Evolutionary conservation across 768 basidiomycete genomes (phyloP).

Genomic region (Solioccasus polychromus): DNA sequence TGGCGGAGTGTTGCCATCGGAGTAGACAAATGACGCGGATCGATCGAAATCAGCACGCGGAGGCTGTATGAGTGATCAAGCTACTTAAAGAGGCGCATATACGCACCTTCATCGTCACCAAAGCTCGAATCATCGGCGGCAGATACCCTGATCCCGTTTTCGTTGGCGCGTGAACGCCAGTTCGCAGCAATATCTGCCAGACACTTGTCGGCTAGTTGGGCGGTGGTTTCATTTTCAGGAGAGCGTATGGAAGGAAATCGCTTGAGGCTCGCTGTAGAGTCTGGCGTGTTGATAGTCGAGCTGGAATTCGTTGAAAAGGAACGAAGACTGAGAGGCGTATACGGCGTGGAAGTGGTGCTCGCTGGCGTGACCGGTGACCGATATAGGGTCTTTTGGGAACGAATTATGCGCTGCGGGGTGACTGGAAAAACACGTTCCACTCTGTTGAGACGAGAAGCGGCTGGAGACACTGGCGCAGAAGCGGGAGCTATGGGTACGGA

Average conservation of each 20-base stretch:
- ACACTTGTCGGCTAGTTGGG: slow-evolving; percentile 40
- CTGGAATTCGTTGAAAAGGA: slow-evolving; percentile 56
- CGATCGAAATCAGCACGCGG: slow-evolving; percentile 8
- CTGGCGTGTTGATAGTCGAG: slow-evolving; percentile 57
- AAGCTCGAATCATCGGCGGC: slow-evolving; percentile 37
- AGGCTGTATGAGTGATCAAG: slow-evolving; percentile 16
- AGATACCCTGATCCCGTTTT: slow-evolving; percentile 69
- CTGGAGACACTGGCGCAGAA: slow-evolving; percentile 45
- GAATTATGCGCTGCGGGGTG: slow-evolving; percentile 63
- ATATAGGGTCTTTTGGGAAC: slow-evolving; percentile 41
- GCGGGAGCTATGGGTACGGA: slow-evolving; percentile 34
- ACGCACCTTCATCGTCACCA: slow-evolving; percentile 49
- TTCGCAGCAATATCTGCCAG: slow-evolving; percentile 62
- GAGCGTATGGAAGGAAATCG: slow-evolving; percentile 43
- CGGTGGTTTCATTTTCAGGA: slow-evolving; percentile 37
- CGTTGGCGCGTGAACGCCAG: slow-evolving; percentile 70
- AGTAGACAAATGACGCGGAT: background rate
- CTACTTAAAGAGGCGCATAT: slow-evolving; percentile 18
- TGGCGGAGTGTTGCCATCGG: background rate
- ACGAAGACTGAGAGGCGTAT: slow-evolving; percentile 67
- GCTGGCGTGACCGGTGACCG: slow-evolving; percentile 63
- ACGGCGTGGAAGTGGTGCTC: slow-evolving; percentile 51
- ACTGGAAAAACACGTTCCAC: slow-evolving; percentile 42
- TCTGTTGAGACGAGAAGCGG: slow-evolving; percentile 34
- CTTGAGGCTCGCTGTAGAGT: slow-evolving; percentile 35